Percentiles rank a stretch among this genome's conserved stretches.
Conservation (phyloP, 192 early-diverging fungal genomes). For the Linnemannia exigua region DNA sequence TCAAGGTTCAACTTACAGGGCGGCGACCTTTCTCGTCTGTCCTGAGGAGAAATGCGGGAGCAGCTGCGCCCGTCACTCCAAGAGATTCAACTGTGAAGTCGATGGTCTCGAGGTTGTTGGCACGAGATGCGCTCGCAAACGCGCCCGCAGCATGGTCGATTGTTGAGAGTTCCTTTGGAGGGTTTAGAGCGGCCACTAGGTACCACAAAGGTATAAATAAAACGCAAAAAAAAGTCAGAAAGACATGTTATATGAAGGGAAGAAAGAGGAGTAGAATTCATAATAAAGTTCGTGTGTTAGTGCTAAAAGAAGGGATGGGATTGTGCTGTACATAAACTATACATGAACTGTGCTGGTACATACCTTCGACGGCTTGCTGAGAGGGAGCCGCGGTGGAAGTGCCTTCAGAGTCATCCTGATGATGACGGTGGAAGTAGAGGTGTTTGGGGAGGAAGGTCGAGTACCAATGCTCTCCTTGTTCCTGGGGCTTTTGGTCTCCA, state of each 20-base stretch:
- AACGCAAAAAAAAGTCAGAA: not conserved
- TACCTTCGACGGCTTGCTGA: constrained; percentile 3
- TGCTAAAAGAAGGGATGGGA: not conserved
- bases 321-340: no score
- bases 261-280: no score
- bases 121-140: constrained; percentile 19
- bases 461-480: constrained; percentile 32
- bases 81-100: constrained; percentile 45
- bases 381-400: not conserved
- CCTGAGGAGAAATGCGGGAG: constrained; percentile 47
- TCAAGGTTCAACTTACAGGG: constrained; percentile 38
- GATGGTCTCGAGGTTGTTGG: constrained; percentile 49
- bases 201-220: not conserved
- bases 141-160: constrained; percentile 36
- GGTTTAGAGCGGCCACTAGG: no score
- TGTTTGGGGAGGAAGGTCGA: constrained; percentile 17
- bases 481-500: not conserved
- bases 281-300: not conserved
- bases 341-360: not conserved
- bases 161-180: constrained; percentile 19
- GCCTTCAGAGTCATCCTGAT: constrained; percentile 7
- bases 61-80: constrained; percentile 32
- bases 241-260: not conserved
- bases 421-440: constrained; percentile 1
- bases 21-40: constrained; percentile 52